A percentile compares a stretch with the other conserved stretches of the same genome.
Evolutionary conservation across 352 stramenopile genomes (phyloP).

Genomic region (Globisporangium splendens): DNA sequence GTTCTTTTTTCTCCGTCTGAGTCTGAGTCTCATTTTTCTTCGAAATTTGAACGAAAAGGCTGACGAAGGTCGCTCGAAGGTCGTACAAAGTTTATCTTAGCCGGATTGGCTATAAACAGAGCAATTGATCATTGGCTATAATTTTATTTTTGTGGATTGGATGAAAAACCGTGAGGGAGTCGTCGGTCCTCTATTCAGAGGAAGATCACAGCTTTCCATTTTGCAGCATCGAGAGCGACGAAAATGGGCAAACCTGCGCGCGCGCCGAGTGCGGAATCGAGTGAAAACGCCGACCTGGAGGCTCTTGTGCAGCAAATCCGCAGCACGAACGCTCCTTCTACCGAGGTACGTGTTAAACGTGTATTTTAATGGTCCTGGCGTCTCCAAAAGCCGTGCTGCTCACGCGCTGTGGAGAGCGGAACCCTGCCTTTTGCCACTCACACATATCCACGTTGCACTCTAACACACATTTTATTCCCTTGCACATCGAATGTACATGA

Average conservation of each 20-base stretch:
- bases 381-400: background rate
- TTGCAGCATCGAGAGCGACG: background rate
- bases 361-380: background rate
- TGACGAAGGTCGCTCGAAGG: too few relatives aligned
- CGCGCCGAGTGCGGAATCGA: background rate
- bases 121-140: too few relatives aligned
- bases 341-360: conserved; percentile 5
- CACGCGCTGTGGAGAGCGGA: background rate
- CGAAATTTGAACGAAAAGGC: too few relatives aligned
- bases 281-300: background rate
- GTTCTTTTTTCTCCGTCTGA: background rate
- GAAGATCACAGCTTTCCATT: background rate
- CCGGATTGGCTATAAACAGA: too few relatives aligned
- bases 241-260: background rate
- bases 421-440: too few relatives aligned
- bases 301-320: conserved; percentile 6
- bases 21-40: background rate
- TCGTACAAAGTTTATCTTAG: too few relatives aligned
- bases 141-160: too few relatives aligned
- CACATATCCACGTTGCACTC: too few relatives aligned
- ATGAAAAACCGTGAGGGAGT: too few relatives aligned
- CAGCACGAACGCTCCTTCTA: background rate
- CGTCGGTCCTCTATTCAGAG: too few relatives aligned
- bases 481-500: conserved; percentile 1
- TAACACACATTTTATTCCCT: background rate